Conservation (phyloP, 306 rosid species). For the Pyrus communis region DNA sequence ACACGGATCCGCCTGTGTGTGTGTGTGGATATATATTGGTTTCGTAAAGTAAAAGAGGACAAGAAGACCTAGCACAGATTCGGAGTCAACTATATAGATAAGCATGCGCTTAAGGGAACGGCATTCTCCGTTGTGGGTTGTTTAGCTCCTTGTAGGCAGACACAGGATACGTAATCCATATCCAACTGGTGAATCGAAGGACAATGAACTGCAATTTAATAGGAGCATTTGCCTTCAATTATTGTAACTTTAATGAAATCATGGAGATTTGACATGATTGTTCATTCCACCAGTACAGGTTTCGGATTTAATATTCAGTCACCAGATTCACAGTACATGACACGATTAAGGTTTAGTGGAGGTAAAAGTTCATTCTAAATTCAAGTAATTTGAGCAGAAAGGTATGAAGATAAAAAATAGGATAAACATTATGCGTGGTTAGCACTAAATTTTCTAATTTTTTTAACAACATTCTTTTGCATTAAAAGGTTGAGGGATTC, state of each 20-base stretch:
- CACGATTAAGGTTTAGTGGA: slow-evolving; percentile 1
- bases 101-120: background rate
- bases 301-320: background rate
- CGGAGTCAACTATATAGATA: background rate
- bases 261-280: background rate
- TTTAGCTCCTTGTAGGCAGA: background rate
- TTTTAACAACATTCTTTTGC: background rate
- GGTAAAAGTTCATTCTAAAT: background rate
- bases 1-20: too few relatives aligned
- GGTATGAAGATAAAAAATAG: background rate
- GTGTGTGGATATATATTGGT: background rate
- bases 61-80: background rate
- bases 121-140: background rate
- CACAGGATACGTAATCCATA: background rate
- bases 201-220: background rate
- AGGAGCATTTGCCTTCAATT: background rate
- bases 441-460: background rate
- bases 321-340: background rate
- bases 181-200: background rate
- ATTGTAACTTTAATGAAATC: background rate
- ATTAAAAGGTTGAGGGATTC: background rate
- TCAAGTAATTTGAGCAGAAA: background rate
- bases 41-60: background rate
- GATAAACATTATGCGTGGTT: background rate
- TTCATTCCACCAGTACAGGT: background rate